phyloP scores from a whole-genome alignment of 164 flowering plant species.

The Kingdonia uniflora region DNA sequence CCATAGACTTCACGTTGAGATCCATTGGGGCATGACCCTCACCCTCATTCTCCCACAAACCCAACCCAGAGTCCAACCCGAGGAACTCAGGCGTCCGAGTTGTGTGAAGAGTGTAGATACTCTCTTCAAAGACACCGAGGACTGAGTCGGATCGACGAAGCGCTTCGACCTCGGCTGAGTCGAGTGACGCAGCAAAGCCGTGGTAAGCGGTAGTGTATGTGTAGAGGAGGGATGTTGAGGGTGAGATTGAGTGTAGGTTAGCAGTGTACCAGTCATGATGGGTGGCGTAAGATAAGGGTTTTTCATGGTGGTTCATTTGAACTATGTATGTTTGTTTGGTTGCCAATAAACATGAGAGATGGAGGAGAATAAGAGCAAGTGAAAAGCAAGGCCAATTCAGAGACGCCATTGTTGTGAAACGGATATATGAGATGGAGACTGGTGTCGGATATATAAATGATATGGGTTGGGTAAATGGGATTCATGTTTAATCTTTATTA shows the following conservation, averaged over 20 bases:
- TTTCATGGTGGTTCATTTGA: conserved; percentile 40
- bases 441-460: not conserved
- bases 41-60: conserved; percentile 24
- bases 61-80: conserved; percentile 29
- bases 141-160: conserved; percentile 45
- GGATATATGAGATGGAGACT: not conserved
- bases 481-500: too few relatives aligned
- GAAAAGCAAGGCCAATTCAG: conserved; percentile 1
- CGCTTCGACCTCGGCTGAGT: conserved; percentile 28
- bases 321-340: conserved; percentile 57
- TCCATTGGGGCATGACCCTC: conserved; percentile 21
- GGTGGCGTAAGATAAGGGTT: conserved; percentile 32
- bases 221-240: conserved; percentile 29
- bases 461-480: not conserved
- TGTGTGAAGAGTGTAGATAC: conserved; percentile 58
- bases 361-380: not conserved
- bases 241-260: conserved; percentile 36
- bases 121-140: conserved; percentile 46
- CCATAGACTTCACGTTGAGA: conserved; percentile 35
- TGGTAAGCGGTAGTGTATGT: conserved; percentile 44
- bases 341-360: conserved; percentile 3
- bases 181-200: conserved; percentile 66
- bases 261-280: conserved; percentile 59
- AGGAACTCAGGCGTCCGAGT: conserved; percentile 68
- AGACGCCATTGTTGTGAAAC: conserved; percentile 10